Evolutionary conservation across 805 yeast genomes (phyloP).

Genomic region (Grigorovia humatica): DNA sequence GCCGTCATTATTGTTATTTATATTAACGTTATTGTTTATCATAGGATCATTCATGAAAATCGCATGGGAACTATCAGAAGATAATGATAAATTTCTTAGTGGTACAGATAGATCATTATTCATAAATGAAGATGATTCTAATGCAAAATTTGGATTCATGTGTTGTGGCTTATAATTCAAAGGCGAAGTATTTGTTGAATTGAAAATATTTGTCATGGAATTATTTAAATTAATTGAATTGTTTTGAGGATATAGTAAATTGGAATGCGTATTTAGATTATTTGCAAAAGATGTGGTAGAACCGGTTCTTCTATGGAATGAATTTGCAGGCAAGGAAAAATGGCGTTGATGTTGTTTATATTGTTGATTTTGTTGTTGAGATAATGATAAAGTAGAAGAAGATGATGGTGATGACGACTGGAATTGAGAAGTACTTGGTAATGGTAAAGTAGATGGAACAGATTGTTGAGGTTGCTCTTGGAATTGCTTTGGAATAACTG

Average conservation of each 20-base stretch:
- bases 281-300: slow-evolving; percentile 5
- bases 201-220: slow-evolving; percentile 4
- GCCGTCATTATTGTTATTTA: not conserved
- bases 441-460: not conserved
- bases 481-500: slow-evolving; percentile 3
- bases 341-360: slow-evolving; percentile 24
- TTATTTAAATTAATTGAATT: slow-evolving; percentile 3
- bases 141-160: not conserved
- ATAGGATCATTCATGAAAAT: slow-evolving; percentile 2
- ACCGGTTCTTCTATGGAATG: slow-evolving; percentile 24
- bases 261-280: slow-evolving; percentile 1
- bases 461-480: slow-evolving; percentile 3
- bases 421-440: not conserved
- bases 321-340: slow-evolving; percentile 26
- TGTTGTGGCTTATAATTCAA: slow-evolving; percentile 9
- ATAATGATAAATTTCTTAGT: not conserved
- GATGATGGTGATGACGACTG: not conserved
- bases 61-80: not conserved
- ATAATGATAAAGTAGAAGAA: not conserved
- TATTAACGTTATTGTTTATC: slow-evolving; percentile 4
- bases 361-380: slow-evolving; percentile 7
- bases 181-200: slow-evolving; percentile 7
- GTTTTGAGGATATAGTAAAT: slow-evolving; percentile 1
- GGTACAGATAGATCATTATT: slow-evolving; percentile 1
- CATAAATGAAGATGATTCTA: not conserved